Evolutionary conservation across 1,284 basidiomycete species (phyloP).

Genomic region (Puccinia triticina): DNA sequence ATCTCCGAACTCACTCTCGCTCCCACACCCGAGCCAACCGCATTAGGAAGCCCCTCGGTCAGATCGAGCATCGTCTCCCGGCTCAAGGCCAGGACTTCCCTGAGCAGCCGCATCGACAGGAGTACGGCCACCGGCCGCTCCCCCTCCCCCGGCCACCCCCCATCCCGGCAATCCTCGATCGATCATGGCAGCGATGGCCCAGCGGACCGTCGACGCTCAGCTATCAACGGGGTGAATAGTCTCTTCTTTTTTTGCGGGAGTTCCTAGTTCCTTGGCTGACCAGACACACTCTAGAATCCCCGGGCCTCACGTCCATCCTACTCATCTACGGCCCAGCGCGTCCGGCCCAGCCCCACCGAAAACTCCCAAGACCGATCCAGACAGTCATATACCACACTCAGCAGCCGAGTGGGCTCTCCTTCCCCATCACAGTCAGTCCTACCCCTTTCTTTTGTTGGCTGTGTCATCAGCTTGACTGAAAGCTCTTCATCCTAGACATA

Average conservation of each 20-base stretch:
- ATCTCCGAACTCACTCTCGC: background rate
- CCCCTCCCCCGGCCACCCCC: conserved; percentile 11
- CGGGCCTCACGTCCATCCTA: conserved; percentile 12
- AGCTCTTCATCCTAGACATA: background rate
- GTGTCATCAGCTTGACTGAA: background rate
- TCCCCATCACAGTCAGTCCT: background rate
- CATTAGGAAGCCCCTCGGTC: background rate
- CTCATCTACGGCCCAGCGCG: background rate
- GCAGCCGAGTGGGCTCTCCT: conserved; percentile 18
- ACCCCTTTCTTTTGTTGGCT: background rate
- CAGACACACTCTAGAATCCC: background rate
- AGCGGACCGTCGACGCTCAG: conserved; percentile 17
- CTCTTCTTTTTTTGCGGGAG: background rate
- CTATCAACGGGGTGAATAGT: conserved; percentile 10
- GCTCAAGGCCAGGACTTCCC: conserved; percentile 9
- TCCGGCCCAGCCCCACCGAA: background rate
- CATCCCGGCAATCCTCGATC: conserved; percentile 23
- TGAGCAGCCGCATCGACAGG: conserved; percentile 31
- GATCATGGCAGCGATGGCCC: background rate
- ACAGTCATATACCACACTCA: background rate
- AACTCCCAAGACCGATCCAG: background rate
- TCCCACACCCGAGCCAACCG: background rate
- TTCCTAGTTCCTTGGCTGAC: background rate
- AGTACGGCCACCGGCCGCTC: conserved; percentile 8
- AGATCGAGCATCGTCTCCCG: conserved; percentile 37